These are phyloP conservation scores for Coniophora puteana DNA, from an alignment of 1,284 basidiomycete genomes.

Conservation along the genomic window DNA sequence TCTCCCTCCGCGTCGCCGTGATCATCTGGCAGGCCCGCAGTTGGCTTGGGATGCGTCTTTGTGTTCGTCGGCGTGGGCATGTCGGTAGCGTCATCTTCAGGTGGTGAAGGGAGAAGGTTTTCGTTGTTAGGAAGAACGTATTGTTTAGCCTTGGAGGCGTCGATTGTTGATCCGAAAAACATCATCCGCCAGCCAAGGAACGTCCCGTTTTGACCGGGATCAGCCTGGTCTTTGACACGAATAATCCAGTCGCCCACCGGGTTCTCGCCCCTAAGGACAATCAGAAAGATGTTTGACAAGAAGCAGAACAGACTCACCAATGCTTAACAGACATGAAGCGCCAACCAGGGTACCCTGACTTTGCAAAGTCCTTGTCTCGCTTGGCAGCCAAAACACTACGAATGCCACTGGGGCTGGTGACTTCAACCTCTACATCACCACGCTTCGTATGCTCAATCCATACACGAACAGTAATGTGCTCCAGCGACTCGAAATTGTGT, in stretches of 20 bases:
- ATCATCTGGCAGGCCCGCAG: slow-evolving; percentile 82
- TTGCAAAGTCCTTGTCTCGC: slow-evolving; percentile 67
- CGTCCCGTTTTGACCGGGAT: slow-evolving; percentile 59
- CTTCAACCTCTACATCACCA: slow-evolving; percentile 92
- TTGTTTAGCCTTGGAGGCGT: slow-evolving; percentile 62
- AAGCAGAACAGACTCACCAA: slow-evolving; percentile 58
- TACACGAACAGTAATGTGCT: slow-evolving; percentile 91
- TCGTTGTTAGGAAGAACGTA: slow-evolving; percentile 63
- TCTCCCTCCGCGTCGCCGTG: slow-evolving; percentile 74
- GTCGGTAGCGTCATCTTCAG: slow-evolving; percentile 29
- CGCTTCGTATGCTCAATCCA: slow-evolving; percentile 88
- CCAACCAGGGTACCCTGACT: slow-evolving; percentile 87
- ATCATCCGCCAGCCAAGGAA: slow-evolving; percentile 93
- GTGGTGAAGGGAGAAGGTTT: slow-evolving; percentile 51
- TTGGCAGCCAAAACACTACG: slow-evolving; percentile 80
- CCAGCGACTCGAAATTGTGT: slow-evolving; percentile 84
- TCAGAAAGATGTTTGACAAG: slow-evolving; percentile 12
- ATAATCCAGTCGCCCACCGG: slow-evolving; percentile 94
- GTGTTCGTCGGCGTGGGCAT: slow-evolving; percentile 41
- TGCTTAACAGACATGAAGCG: slow-evolving; percentile 98
- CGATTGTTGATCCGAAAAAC: slow-evolving; percentile 89
- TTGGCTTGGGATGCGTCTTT: slow-evolving; percentile 80
- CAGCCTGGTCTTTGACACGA: slow-evolving; percentile 75
- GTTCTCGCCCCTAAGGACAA: slow-evolving; percentile 76
- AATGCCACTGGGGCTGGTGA: slow-evolving; percentile 84